A percentile compares a stretch with the other conserved stretches of the same genome.
Evolutionary conservation across 164 flowering plant genomes (phyloP).

Genomic region (Kalanchoe fedtschenkoi): DNA sequence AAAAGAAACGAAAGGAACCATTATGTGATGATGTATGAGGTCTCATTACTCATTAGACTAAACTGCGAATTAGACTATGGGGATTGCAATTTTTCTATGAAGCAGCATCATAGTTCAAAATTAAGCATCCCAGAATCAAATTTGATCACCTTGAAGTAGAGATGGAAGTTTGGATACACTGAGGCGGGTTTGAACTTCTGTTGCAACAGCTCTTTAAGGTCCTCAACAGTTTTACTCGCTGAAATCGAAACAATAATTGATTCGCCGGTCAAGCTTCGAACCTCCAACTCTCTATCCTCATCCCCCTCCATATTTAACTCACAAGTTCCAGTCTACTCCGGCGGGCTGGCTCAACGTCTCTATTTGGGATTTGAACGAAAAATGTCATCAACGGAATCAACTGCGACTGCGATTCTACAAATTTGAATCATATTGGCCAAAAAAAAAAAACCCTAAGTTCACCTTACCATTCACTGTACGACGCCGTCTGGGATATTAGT

Average conservation of each 20-base stretch:
- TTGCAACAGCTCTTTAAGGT: slow-evolving; percentile 48
- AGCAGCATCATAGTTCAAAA: neutral
- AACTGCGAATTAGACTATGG: neutral
- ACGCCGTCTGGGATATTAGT: no score
- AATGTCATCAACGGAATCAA: no score
- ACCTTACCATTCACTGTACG: no score
- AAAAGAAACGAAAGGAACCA: neutral
- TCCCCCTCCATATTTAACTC: slow-evolving; percentile 14
- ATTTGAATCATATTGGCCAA: no score
- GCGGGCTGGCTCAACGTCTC: neutral
- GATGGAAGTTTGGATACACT: slow-evolving; percentile 55
- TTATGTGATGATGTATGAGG: neutral
- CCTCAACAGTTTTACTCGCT: slow-evolving; percentile 25
- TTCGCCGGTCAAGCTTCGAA: slow-evolving; percentile 61
- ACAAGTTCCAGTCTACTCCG: neutral
- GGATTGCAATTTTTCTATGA: neutral
- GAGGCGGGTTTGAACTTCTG: slow-evolving; percentile 45
- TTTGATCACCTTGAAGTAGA: slow-evolving; percentile 52
- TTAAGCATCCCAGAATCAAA: neutral
- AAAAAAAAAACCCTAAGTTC: no score
- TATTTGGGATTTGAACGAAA: no score
- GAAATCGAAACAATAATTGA: slow-evolving; percentile 29
- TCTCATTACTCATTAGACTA: neutral
- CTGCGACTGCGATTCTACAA: no score
- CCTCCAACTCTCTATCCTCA: slow-evolving; percentile 27